These are phyloP conservation scores for Daedaleopsis nitida DNA, from an alignment of 768 basidiomycete genomes.

Conservation along the genomic window DNA sequence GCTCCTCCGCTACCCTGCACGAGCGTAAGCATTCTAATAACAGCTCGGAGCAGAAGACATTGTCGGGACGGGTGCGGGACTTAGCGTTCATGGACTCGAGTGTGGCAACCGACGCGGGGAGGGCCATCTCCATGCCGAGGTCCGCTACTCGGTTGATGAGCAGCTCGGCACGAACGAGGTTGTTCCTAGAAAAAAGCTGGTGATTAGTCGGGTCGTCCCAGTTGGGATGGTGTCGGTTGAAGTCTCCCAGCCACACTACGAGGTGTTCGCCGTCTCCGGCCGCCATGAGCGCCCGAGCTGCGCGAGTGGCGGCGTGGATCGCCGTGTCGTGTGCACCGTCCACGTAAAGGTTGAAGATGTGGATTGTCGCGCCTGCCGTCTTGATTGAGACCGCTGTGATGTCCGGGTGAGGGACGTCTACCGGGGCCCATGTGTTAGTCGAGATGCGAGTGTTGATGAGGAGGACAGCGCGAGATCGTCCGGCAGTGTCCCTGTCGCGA, in stretches of 20 bases:
- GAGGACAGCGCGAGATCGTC: slow-evolving; percentile 7
- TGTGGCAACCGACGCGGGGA: slow-evolving; percentile 40
- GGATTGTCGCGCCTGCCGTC: slow-evolving; percentile 19
- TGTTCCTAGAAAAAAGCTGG: slow-evolving; percentile 37
- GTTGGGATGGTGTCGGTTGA: too few relatives aligned
- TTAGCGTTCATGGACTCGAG: slow-evolving; percentile 32
- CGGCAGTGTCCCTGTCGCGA: slow-evolving; percentile 10
- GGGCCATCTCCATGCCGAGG: too few relatives aligned
- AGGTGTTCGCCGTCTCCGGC: too few relatives aligned
- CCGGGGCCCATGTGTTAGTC: slow-evolving; percentile 16
- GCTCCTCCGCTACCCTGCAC: slow-evolving; percentile 29
- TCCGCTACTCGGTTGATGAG: too few relatives aligned
- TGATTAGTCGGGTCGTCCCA: slow-evolving; percentile 40
- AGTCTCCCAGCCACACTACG: too few relatives aligned
- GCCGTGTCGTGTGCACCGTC: slow-evolving; percentile 29
- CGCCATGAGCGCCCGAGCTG: too few relatives aligned
- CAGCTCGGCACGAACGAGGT: slow-evolving; percentile 25
- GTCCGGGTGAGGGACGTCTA: slow-evolving; percentile 22
- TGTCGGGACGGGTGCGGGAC: slow-evolving; percentile 43
- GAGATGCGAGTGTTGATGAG: slow-evolving; percentile 13
- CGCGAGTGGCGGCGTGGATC: too few relatives aligned
- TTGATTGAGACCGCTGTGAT: slow-evolving; percentile 31
- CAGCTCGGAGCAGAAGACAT: slow-evolving; percentile 38
- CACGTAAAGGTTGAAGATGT: slow-evolving; percentile 43
- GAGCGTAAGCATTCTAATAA: slow-evolving; percentile 23